phyloP scores from a whole-genome alignment of 1,139 yeast species.

The Keqinozyma sinolaborantium region DNA sequence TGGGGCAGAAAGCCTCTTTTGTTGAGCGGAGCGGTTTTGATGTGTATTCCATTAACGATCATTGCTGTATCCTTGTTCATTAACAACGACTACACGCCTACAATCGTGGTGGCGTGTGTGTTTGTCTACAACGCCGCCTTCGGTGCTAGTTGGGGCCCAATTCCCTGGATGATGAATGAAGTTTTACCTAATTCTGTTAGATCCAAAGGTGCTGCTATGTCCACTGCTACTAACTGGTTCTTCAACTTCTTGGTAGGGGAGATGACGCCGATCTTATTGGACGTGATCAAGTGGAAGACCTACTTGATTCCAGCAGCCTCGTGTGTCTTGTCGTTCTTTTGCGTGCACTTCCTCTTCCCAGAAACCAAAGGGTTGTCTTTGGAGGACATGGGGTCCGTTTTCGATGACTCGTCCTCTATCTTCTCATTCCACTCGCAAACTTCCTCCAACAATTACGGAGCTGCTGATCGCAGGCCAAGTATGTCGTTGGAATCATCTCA shows the following conservation, averaged over 20 bases:
- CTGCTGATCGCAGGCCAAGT: slow-evolving; percentile 20
- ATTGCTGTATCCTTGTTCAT: slow-evolving; percentile 67
- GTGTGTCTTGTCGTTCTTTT: slow-evolving; percentile 64
- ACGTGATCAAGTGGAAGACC: slow-evolving; percentile 71
- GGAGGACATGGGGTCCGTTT: slow-evolving; percentile 54
- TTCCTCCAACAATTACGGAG: slow-evolving; percentile 16
- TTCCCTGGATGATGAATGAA: slow-evolving; percentile 93
- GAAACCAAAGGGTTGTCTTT: slow-evolving; percentile 54
- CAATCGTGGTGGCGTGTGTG: slow-evolving; percentile 70
- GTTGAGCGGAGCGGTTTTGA: slow-evolving; percentile 70
- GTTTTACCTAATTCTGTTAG: slow-evolving; percentile 85
- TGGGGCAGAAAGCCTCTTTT: slow-evolving; percentile 91
- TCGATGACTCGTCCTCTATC: slow-evolving; percentile 43
- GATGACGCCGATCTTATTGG: slow-evolving; percentile 83
- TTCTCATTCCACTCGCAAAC: slow-evolving; percentile 39
- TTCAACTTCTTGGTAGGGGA: slow-evolving; percentile 91
- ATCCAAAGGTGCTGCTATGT: slow-evolving; percentile 86
- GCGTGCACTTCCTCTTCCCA: slow-evolving; percentile 49
- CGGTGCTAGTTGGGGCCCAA: slow-evolving; percentile 92
- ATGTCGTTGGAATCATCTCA: slow-evolving; percentile 12
- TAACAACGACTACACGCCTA: slow-evolving; percentile 61
- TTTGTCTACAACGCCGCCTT: slow-evolving; percentile 80
- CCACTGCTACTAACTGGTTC: slow-evolving; percentile 95
- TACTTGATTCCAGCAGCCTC: slow-evolving; percentile 79
- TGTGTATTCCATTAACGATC: slow-evolving; percentile 66